Percentiles rank a stretch among this genome's conserved stretches.
Conservation (phyloP, 306 rosid species). For the Prunus salicina region DNA sequence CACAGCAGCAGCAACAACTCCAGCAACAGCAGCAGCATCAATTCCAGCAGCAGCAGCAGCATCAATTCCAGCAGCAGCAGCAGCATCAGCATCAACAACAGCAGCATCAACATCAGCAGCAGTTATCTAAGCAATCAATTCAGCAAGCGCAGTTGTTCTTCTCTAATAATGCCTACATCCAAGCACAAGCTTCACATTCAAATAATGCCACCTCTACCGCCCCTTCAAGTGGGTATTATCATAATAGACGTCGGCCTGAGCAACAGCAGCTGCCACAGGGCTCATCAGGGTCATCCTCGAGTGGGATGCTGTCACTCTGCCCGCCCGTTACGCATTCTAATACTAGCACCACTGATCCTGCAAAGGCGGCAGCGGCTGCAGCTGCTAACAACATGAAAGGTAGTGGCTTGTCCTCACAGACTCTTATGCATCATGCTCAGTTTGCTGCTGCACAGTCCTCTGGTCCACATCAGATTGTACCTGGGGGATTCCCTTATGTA, state of each 20-base stretch:
- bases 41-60: not conserved
- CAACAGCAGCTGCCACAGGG: slow-evolving; percentile 60
- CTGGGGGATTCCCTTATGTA: slow-evolving; percentile 55
- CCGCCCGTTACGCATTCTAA: slow-evolving; percentile 33
- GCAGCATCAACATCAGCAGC: slow-evolving; percentile 39
- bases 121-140: slow-evolving; percentile 52
- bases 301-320: slow-evolving; percentile 54
- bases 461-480: slow-evolving; percentile 66
- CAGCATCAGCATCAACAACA: slow-evolving; percentile 22
- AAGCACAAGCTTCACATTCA: slow-evolving; percentile 55
- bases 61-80: not conserved
- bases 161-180: slow-evolving; percentile 46
- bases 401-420: slow-evolving; percentile 47
- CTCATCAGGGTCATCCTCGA: slow-evolving; percentile 52
- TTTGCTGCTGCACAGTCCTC: slow-evolving; percentile 51
- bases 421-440: slow-evolving; percentile 67
- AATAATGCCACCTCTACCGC: slow-evolving; percentile 48
- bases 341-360: slow-evolving; percentile 45
- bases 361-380: slow-evolving; percentile 46
- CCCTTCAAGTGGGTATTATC: slow-evolving; percentile 48
- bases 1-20: slow-evolving; percentile 49
- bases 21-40: not conserved
- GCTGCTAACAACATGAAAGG: slow-evolving; percentile 56
- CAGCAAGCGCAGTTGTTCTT: slow-evolving; percentile 63
- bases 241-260: slow-evolving; percentile 57